Conservation (phyloP, 83 land plant species). For the Picea abies region DNA sequence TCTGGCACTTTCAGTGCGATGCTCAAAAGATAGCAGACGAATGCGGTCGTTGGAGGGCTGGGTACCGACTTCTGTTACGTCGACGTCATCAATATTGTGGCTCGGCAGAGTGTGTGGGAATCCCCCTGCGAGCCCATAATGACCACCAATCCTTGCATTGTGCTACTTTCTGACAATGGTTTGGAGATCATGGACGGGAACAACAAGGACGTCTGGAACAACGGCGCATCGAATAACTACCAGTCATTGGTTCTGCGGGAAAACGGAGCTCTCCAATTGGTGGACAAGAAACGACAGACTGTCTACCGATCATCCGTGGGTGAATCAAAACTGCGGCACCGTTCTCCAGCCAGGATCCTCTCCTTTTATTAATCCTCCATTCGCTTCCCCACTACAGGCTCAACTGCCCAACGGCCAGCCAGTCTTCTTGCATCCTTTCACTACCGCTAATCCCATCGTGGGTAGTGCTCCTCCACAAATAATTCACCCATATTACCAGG, state of each 20-base stretch:
- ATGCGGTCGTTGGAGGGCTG: slow-evolving; percentile 27
- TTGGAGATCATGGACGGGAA: not conserved
- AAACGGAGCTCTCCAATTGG: too few relatives aligned
- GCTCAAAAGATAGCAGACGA: slow-evolving; percentile 22
- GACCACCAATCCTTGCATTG: not conserved
- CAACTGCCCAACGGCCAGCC: slow-evolving; percentile 1
- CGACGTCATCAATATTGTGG: too few relatives aligned
- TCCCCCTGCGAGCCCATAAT: too few relatives aligned
- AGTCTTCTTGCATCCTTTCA: not conserved
- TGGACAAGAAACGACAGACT: too few relatives aligned
- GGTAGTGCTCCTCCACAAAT: not conserved
- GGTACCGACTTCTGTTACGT: too few relatives aligned
- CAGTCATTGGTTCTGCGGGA: not conserved
- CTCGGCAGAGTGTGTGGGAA: too few relatives aligned
- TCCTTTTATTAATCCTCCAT: not conserved
- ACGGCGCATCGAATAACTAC: not conserved
- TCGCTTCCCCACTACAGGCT: not conserved
- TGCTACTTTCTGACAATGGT: not conserved
- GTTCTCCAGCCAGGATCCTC: too few relatives aligned
- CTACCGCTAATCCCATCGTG: not conserved
- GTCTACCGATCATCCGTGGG: too few relatives aligned
- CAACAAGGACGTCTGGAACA: not conserved
- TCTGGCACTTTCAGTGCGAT: slow-evolving; percentile 25
- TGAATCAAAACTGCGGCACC: too few relatives aligned
- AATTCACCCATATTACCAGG: too few relatives aligned